These are phyloP conservation scores for Eucalyptus erythrocorys DNA, from an alignment of 345 rosid genomes.

Conservation along the genomic window DNA sequence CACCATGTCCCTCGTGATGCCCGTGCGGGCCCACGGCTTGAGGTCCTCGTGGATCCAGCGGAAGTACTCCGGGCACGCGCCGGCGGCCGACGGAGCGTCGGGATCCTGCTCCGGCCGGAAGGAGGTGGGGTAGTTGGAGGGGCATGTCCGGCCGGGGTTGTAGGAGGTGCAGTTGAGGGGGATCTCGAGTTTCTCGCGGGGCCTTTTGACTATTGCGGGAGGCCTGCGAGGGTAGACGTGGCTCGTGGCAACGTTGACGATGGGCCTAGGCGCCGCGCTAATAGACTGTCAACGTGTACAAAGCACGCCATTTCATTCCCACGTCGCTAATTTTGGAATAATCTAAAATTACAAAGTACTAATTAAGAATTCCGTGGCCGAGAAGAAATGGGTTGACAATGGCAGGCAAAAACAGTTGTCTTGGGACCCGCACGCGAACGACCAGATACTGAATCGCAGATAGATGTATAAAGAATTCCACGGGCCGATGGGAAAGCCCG, in stretches of 20 bases:
- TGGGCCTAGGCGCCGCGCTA: not conserved
- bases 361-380: not conserved
- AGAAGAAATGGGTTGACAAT: not conserved
- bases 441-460: too few relatives aligned
- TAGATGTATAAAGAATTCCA: rapidly evolving
- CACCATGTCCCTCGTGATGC: conserved; percentile 57
- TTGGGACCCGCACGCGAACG: not conserved
- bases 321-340: not conserved
- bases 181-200: conserved; percentile 5
- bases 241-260: not conserved
- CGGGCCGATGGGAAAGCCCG: not conserved
- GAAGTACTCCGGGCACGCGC: conserved; percentile 69
- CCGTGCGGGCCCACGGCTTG: conserved; percentile 63
- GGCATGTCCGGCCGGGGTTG: conserved; percentile 22
- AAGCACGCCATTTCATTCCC: not conserved
- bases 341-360: not conserved
- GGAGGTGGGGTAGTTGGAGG: conserved; percentile 14
- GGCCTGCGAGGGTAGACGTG: not conserved
- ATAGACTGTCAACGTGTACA: not conserved
- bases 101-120: not conserved
- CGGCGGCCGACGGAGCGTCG: not conserved
- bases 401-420: not conserved
- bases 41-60: conserved; percentile 96
- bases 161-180: conserved; percentile 36
- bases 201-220: not conserved